Base-by-base conservation (phyloP, 371 early-diverging fungal species). In the Mucor velutinosus region DNA sequence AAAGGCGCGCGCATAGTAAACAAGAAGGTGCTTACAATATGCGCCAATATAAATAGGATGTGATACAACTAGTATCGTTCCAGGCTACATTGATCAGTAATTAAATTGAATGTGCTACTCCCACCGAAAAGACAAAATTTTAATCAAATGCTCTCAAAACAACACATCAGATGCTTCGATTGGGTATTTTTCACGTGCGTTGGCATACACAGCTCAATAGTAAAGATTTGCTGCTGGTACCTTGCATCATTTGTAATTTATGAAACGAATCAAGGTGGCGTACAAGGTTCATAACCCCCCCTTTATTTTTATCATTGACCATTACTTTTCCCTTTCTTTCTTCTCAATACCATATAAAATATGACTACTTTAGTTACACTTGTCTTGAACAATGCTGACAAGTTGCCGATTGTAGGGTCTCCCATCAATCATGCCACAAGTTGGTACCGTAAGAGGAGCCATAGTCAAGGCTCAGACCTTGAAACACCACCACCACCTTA, bases 361-460 rank as follows among this genome's bases (percentile, higher is more conserved):
- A 71, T 70, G 75, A 60, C 71, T 58, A 65, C 70, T 1, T 47
- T 75, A 39, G 67, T 77, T 7, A 72, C 77, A 23, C 66, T 62
- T 23, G 68, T 77, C 29, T 58, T 78, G 41, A 75, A 71, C 41
- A 73, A 73, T 32, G 73, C 78, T 11, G 76, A 78, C 56, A 73
- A 64, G 41, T 33, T 78, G 35, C 77, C 77, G 33, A 58, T 76
- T 30, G 76, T 78, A 33, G 73, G 78, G 12, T 62, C 65, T 15
- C 74, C 75, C 25, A 73, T 77, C 19, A 58, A 62, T 17, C 65
- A 67, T 33, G 75, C 69, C n/a, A 67, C 77, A 7, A 60, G 60
- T 2, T 72, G 71, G 76, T 60, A 64, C 30, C 59, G 51, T 45
- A 59, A 61, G 33, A 56, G 60, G 33, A 58, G 47, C 30, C 49